These are phyloP conservation scores for Phytophthora crassamura DNA, from an alignment of 352 stramenopile species.

Conservation along the genomic window DNA sequence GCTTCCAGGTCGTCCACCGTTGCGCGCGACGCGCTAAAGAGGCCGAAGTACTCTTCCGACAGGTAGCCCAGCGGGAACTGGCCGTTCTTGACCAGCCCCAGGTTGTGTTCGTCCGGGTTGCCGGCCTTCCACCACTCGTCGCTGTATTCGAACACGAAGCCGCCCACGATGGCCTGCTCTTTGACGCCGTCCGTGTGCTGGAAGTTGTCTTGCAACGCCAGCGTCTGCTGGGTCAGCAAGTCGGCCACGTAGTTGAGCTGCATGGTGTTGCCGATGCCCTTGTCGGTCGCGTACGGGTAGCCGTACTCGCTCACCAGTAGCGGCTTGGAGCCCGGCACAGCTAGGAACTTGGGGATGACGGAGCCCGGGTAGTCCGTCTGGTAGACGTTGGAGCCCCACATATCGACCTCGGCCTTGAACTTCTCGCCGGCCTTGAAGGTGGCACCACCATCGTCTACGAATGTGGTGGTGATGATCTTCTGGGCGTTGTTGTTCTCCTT, in stretches of 20 bases:
- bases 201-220: slow-evolving; percentile 68
- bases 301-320: slow-evolving; percentile 73
- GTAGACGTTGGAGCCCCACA: slow-evolving; percentile 81
- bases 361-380: slow-evolving; percentile 64
- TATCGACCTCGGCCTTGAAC: slow-evolving; percentile 61
- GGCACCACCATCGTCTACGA: slow-evolving; percentile 65
- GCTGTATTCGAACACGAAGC: slow-evolving; percentile 81
- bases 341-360: slow-evolving; percentile 61
- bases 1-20: slow-evolving; percentile 8
- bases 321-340: slow-evolving; percentile 49
- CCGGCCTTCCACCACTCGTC: slow-evolving; percentile 83
- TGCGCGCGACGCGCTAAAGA: slow-evolving; percentile 23
- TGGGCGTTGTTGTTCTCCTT: slow-evolving; percentile 48
- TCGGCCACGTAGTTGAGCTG: slow-evolving; percentile 56
- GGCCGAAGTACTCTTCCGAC: slow-evolving; percentile 72
- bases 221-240: slow-evolving; percentile 49
- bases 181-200: slow-evolving; percentile 47
- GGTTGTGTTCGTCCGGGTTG: slow-evolving; percentile 56
- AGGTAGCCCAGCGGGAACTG: slow-evolving; percentile 70
- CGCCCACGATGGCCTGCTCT: slow-evolving; percentile 65
- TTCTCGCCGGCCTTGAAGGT: slow-evolving; percentile 56
- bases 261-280: slow-evolving; percentile 41
- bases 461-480: slow-evolving; percentile 85
- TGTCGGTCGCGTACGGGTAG: slow-evolving; percentile 62
- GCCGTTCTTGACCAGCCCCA: slow-evolving; percentile 49